Evolutionary conservation across 2,329 filamentous ascomycete genomes (phyloP).

Genomic region (Colletotrichum kahawae): DNA sequence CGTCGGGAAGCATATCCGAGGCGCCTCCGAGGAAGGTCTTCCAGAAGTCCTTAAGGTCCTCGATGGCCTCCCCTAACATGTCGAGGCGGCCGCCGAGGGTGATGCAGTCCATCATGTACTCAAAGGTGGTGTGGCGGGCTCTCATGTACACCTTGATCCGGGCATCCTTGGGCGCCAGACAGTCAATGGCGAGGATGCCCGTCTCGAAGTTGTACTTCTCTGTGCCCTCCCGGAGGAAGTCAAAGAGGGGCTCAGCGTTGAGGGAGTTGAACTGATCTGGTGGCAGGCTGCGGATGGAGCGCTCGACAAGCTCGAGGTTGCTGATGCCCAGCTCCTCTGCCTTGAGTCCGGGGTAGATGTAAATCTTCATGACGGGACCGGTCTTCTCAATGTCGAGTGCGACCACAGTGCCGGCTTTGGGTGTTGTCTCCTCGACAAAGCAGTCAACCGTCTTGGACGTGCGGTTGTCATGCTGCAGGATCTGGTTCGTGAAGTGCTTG

Average conservation of each 20-base stretch:
- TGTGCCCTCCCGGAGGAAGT: conserved; percentile 9
- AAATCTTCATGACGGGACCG: conserved; percentile 17
- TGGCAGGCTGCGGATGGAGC: conserved; percentile 6
- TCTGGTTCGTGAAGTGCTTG: conserved; percentile 12
- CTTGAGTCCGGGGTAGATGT: conserved; percentile 16
- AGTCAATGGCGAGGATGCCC: conserved; percentile 16
- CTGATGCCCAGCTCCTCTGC: conserved; percentile 15
- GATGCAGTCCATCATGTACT: conserved; percentile 20
- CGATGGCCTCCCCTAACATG: conserved; percentile 15
- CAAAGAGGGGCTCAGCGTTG: neutral
- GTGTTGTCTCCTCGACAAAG: conserved; percentile 15
- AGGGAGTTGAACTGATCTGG: neutral
- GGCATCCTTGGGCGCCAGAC: neutral
- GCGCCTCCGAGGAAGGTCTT: neutral
- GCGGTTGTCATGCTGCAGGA: neutral
- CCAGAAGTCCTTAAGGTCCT: conserved; percentile 17
- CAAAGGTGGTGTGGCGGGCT: conserved; percentile 7
- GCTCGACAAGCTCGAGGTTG: conserved; percentile 13
- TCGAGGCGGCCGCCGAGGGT: conserved; percentile 11
- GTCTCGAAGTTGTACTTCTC: conserved; percentile 15
- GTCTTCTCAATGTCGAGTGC: conserved; percentile 20
- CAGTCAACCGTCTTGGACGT: conserved; percentile 5
- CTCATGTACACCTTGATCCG: conserved; percentile 18
- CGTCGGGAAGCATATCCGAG: neutral
- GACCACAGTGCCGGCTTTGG: conserved; percentile 11